Conservation (phyloP, 192 early-diverging fungal species). For the Linnemannia elongata region DNA sequence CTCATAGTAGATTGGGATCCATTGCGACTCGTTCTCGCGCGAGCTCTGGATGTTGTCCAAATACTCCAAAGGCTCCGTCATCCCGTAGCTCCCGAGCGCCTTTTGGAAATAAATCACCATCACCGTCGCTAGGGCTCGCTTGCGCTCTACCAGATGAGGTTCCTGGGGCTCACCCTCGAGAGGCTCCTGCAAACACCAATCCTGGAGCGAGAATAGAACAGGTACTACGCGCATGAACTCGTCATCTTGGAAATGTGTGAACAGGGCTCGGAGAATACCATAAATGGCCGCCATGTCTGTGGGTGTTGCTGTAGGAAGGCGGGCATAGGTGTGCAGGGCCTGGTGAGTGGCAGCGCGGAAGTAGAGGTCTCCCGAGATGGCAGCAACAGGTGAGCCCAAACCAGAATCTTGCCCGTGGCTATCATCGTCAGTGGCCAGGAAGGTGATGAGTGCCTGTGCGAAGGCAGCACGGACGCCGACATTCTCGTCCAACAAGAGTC, state of each 20-base stretch:
- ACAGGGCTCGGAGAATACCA: slow-evolving; percentile 35
- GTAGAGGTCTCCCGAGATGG: slow-evolving; percentile 38
- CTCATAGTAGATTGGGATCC: slow-evolving; percentile 40
- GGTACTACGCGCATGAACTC: slow-evolving; percentile 50
- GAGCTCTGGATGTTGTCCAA: slow-evolving; percentile 44
- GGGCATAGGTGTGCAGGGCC: slow-evolving; percentile 38
- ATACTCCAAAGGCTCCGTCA: slow-evolving; percentile 43
- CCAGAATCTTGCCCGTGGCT: not conserved
- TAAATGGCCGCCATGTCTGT: slow-evolving; percentile 42
- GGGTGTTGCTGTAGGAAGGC: slow-evolving; percentile 25
- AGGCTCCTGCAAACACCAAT: slow-evolving; percentile 39
- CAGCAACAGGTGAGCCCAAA: slow-evolving; percentile 5
- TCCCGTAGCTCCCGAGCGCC: slow-evolving; percentile 19
- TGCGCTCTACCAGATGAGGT: slow-evolving; percentile 9
- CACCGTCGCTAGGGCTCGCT: slow-evolving; percentile 36
- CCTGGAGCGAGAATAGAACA: slow-evolving; percentile 48
- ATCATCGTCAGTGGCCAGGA: slow-evolving; percentile 57
- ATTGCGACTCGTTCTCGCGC: slow-evolving; percentile 42
- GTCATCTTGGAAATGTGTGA: slow-evolving; percentile 49
- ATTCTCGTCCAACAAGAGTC: slow-evolving; percentile 48
- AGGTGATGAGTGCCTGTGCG: slow-evolving; percentile 57
- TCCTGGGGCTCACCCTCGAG: not conserved
- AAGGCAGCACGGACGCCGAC: slow-evolving; percentile 56
- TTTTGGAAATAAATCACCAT: slow-evolving; percentile 53
- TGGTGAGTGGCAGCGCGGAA: slow-evolving; percentile 42